Base-by-base conservation (phyloP, 164 flowering plant species). In the Magnolia kwangsiensis region DNA sequence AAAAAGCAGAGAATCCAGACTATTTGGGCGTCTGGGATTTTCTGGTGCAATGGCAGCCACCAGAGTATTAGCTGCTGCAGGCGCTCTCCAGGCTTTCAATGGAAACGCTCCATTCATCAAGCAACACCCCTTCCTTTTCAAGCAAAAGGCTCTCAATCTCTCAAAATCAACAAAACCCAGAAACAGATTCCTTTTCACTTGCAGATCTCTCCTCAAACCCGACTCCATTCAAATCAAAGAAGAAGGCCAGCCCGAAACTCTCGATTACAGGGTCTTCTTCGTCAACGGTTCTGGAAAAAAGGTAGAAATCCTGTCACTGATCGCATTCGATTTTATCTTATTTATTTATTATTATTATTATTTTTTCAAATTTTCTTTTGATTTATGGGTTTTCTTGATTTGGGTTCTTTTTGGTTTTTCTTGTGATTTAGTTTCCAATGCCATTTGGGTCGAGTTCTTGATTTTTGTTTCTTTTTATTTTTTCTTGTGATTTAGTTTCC, bases 181-280 rank as follows among this genome's bases (percentile, higher is more conserved):
- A 37, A 19, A 55, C 23, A 59, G 51, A 8, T 31, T 45, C 58
- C 49, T 70, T 23, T 70, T 75, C 51, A 75, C 92, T 75, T 92
- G 93, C 81, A 83, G 63, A 23, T 87, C 98, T 49, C 80, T 93
- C n/a, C 83, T 90, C 82, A 87, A 83, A 20, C 95, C 97, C 20
- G 80, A 83, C 70, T 69, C 89, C 63, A 74, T 90, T 63, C 85
- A 83, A 79, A 79, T 82, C 83, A 89, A 87, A 67, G 93, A 91
- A 79, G 92, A 93, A 19, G 98, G 99, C 11, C 88, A 82, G 82
- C 93, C 98, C 3, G 90, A 92, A 79, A 90, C 97, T 80, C 91
- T 92, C 1, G 98, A 95, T 77, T 90, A 91, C 80, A 80, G 96
- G 14, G 94, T 90, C 80, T 95, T 93, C 84, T 88, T 92, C 81